Conservation (phyloP, 805 yeast genomes). For the Candida ficus region DNA sequence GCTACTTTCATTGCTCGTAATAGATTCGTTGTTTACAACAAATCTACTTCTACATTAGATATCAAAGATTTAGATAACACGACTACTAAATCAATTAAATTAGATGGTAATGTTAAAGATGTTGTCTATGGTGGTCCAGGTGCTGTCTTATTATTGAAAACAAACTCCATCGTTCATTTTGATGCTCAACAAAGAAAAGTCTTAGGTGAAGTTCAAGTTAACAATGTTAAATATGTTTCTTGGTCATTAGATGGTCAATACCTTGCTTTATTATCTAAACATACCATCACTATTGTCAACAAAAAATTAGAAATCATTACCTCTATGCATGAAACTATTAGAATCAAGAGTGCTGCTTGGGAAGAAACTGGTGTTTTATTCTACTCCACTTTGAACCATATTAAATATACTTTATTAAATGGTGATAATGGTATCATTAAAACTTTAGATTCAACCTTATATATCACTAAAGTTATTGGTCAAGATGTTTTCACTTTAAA, state of each 20-base stretch:
- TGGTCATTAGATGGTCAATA: slow-evolving; percentile 89
- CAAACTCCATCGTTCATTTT: slow-evolving; percentile 67
- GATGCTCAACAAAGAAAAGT: slow-evolving; percentile 92
- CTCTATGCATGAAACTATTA: slow-evolving; percentile 90
- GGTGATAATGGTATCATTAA: slow-evolving; percentile 95
- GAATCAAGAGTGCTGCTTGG: slow-evolving; percentile 97
- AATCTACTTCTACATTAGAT: slow-evolving; percentile 59
- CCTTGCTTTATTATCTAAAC: slow-evolving; percentile 86
- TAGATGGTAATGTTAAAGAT: slow-evolving; percentile 64
- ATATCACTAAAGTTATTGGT: slow-evolving; percentile 68
- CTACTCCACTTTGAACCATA: slow-evolving; percentile 92
- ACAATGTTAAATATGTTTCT: slow-evolving; percentile 78
- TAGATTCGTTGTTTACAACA: slow-evolving; percentile 79
- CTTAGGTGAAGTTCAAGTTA: slow-evolving; percentile 60
- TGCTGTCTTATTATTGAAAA: slow-evolving; percentile 67
- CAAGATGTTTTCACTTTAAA: slow-evolving; percentile 73
- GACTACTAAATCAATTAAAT: slow-evolving; percentile 72
- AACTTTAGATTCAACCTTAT: slow-evolving; percentile 84
- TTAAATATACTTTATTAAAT: slow-evolving; percentile 86
- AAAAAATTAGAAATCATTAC: slow-evolving; percentile 72
- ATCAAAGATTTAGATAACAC: slow-evolving; percentile 80
- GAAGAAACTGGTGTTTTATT: slow-evolving; percentile 89
- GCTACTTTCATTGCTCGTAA: slow-evolving; percentile 94
- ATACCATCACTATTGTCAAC: slow-evolving; percentile 83
- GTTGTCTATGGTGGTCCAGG: slow-evolving; percentile 81